These are phyloP conservation scores for Tuber brumale DNA, from an alignment of 495 filamentous ascomycete genomes.

Conservation along the genomic window DNA sequence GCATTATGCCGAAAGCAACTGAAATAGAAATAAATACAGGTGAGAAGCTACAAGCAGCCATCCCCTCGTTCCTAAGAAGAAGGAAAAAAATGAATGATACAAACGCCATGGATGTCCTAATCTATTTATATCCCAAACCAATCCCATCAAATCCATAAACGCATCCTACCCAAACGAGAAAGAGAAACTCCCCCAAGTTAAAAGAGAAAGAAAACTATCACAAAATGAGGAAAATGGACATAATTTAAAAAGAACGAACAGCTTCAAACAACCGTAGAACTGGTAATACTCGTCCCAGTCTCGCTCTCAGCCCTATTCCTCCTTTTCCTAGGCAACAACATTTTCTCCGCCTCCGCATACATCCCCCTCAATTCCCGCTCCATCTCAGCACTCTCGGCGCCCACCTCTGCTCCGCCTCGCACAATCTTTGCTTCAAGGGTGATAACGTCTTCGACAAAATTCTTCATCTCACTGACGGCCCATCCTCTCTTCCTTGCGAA, in stretches of 20 bases:
- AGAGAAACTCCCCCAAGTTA: not conserved
- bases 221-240: not conserved
- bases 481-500: slow-evolving; percentile 14
- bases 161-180: not conserved
- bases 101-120: not conserved
- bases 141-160: not conserved
- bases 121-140: not conserved
- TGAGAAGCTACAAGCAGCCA: not conserved
- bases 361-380: slow-evolving; percentile 15
- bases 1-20: not conserved
- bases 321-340: slow-evolving; percentile 12
- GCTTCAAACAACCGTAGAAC: not conserved
- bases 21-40: not conserved
- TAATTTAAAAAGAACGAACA: not conserved
- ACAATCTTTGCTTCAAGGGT: slow-evolving; percentile 21
- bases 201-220: not conserved
- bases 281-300: not conserved
- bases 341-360: slow-evolving; percentile 23
- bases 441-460: slow-evolving; percentile 24
- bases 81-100: not conserved
- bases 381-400: slow-evolving; percentile 6
- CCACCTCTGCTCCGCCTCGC: slow-evolving; percentile 4
- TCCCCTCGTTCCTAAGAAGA: not conserved
- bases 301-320: not conserved
- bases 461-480: slow-evolving; percentile 18